Evolutionary conservation across 768 basidiomycete species (phyloP), one percentile per base, ranked within the genome.

Genomic region (Tephrocybe sp.): DNA sequence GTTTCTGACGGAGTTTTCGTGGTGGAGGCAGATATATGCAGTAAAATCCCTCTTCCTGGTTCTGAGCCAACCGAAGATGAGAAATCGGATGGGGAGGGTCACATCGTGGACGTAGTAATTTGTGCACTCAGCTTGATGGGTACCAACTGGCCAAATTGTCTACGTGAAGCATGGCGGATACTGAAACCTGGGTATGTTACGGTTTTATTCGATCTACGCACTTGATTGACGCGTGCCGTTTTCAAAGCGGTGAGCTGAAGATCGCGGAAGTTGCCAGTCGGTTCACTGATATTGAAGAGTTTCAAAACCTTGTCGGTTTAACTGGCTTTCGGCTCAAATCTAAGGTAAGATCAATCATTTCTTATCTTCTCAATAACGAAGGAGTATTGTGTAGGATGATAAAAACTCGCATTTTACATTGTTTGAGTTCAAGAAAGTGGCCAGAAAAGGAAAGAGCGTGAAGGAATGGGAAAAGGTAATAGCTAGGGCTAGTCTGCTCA

Each of bases 111-210:
- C 63, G 85, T 92, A 5, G 93, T 84, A 6, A 86, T 98, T 19
- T 98, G 93, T 64, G 91, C 95, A 19, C 76, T 99, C 56, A 98
- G 95, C 61, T 74, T 99, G 54, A 99, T 99, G 97, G 89, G 91
- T 26, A 89, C 85, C 13, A 98, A 99, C 63, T 99, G 97, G 97
- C 80, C 90, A n/a, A 77, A 76, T 37, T 92, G 92, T 59, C 78
- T 98, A 22, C 77, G 87, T 22, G 95, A 99, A 65, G 88, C 90
- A 7, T 90, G 91, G 83, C 76, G 97, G 56, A 80, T 98, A 32
- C 73, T 98, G 31, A 88, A 84, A 65, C 68, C 79, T n/a, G 81
- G 80, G 96, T 96, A 59, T 27, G 37, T 51, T 47, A 18, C 8
- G 24, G 7, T 47, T 48, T 30, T 13, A 22, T 40, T 27, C 25